Conservation (phyloP, 2,329 filamentous ascomycete genomes). For the Penicillium sumatraense region DNA sequence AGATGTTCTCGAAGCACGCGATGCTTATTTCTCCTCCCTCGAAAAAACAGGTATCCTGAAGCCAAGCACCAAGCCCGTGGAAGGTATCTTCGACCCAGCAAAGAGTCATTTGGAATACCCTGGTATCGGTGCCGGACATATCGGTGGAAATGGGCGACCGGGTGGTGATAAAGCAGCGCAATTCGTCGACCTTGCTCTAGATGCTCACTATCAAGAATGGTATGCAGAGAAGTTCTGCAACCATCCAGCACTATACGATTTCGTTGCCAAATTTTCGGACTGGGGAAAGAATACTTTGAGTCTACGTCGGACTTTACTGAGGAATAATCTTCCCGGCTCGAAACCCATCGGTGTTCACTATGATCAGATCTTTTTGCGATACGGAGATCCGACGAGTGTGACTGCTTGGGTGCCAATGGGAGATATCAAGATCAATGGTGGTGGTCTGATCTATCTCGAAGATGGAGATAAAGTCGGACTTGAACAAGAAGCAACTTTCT, state of each 20-base stretch:
- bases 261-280: conserved; percentile 57
- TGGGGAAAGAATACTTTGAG: conserved; percentile 57
- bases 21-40: conserved; percentile 59
- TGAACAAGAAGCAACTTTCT: conserved; percentile 47
- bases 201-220: conserved; percentile 59
- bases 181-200: conserved; percentile 57
- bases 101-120: conserved; percentile 53
- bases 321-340: conserved; percentile 62
- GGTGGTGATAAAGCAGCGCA: conserved; percentile 48
- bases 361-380: conserved; percentile 62
- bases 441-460: conserved; percentile 65
- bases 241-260: conserved; percentile 55
- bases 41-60: conserved; percentile 61
- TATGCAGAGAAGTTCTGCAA: conserved; percentile 61
- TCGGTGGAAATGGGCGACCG: conserved; percentile 51
- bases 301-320: conserved; percentile 55
- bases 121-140: conserved; percentile 59
- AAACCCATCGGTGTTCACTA: conserved; percentile 66
- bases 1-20: conserved; percentile 58
- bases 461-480: conserved; percentile 38
- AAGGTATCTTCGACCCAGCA: conserved; percentile 58
- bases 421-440: conserved; percentile 58
- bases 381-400: conserved; percentile 59
- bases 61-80: conserved; percentile 55
- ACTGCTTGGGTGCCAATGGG: conserved; percentile 65